Conservation (phyloP, 441 rosid genomes). For the Gossypium aridum region DNA sequence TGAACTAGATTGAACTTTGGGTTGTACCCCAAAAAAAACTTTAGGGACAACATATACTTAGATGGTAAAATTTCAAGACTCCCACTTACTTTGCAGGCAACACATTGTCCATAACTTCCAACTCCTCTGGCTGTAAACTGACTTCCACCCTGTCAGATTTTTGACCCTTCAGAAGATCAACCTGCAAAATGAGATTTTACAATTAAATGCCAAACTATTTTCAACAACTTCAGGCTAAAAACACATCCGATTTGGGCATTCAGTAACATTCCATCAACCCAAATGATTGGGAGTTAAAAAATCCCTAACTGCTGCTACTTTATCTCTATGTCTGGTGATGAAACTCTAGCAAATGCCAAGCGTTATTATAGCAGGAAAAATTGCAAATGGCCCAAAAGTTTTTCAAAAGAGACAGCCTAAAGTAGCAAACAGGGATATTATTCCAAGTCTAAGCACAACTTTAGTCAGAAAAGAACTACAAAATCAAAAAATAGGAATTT, state of each 20-base stretch:
- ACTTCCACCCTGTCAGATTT: slow-evolving; percentile 88
- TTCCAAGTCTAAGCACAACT: neutral
- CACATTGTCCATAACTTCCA: slow-evolving; percentile 85
- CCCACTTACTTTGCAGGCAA: slow-evolving; percentile 82
- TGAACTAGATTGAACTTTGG: neutral
- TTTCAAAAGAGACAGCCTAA: neutral
- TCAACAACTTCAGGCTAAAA: neutral
- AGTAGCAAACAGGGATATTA: neutral
- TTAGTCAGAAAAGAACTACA: neutral
- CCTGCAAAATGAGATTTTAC: slow-evolving; percentile 28
- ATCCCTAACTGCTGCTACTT: neutral
- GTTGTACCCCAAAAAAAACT: no score
- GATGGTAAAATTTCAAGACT: slow-evolving; percentile 3
- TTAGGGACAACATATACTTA: neutral
- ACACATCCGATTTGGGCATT: neutral
- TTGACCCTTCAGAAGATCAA: slow-evolving; percentile 88
- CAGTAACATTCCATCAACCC: neutral
- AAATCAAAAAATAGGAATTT: neutral
- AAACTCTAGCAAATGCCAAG: neutral
- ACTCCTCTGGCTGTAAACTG: slow-evolving; percentile 86
- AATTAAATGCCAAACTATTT: neutral
- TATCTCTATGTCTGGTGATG: neutral
- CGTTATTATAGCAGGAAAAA: neutral
- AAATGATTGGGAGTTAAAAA: neutral
- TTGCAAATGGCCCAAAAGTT: neutral